Base-by-base conservation (phyloP, 768 basidiomycete genomes). In the Hericium alpestre region DNA sequence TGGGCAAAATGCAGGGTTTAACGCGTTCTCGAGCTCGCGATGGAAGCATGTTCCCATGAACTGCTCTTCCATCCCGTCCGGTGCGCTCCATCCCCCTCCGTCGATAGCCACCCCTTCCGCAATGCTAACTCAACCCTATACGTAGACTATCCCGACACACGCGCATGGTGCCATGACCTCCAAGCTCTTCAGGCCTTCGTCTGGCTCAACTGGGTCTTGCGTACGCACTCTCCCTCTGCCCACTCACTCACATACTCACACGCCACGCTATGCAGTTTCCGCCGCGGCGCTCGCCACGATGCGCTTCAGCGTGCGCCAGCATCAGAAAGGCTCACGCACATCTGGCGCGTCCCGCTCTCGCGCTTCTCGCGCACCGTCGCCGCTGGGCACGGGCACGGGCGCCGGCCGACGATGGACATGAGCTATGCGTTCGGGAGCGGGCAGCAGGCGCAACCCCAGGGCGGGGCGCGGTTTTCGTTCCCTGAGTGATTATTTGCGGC, bases 131-230 rank as follows among this genome's bases (percentile, higher is more conserved):
- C 3, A 25, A 49, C 46, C 48, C 37, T 55, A 39, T 15, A 16
- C 59, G n/a, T n/a, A 76, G 75, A 73, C 27, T 78, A 71, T 60
- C 50, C 71, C 15, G 77, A 77, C 41, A 73, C 74, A 52, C 69
- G 73, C 11, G 59, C 64, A 12, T 84, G 82, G 81, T 84, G 82
- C 65, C 73, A 71, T 39, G 72, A 79, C 56, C 66, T 81, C 10
- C 76, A 81, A 58, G 79, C 74, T 12, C 74, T 83, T 56, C 81
- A 80, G 60, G 70, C 76, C 22, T 73, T 83, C 61, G 75, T 82
- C 39, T 84, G 82, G 82, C 68, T 82, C 47, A 76, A 79, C 65
- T 82, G 80, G 70, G 43, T 78, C 25, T 66, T 77, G 4, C 70
- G 81, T 82, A 58, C 40, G 80, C 74, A n/a, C 51, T 40, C 5